Evolutionary conservation across 2,329 filamentous ascomycete species (phyloP).

Genomic region (Leptosphaerulina australis): DNA sequence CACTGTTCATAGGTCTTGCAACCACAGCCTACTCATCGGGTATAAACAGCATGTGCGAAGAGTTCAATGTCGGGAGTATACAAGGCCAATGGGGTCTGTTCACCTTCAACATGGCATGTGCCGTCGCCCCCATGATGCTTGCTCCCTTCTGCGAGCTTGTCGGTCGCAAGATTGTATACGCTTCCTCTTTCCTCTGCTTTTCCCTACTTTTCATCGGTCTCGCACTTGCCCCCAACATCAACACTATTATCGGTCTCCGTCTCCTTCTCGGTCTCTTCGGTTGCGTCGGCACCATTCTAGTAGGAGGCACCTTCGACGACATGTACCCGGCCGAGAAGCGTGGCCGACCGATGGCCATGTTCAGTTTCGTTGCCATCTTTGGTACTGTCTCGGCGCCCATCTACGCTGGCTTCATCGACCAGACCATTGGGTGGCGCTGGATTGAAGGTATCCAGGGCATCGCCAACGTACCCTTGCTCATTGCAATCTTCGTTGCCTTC

Average conservation of each 20-base stretch:
- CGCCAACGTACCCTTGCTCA: slow-evolving; percentile 57
- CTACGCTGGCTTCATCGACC: slow-evolving; percentile 61
- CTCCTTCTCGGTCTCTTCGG: slow-evolving; percentile 36
- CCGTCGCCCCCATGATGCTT: slow-evolving; percentile 35
- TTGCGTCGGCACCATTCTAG: slow-evolving; percentile 37
- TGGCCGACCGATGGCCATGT: slow-evolving; percentile 39
- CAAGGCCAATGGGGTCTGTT: slow-evolving; percentile 35
- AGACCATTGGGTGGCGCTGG: slow-evolving; percentile 61
- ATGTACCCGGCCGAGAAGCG: slow-evolving; percentile 38
- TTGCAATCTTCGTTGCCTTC: slow-evolving; percentile 31
- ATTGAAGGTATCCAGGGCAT: slow-evolving; percentile 60
- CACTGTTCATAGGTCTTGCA: slow-evolving; percentile 35
- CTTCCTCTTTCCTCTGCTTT: slow-evolving; percentile 33
- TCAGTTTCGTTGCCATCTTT: slow-evolving; percentile 37
- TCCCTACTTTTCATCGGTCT: slow-evolving; percentile 37
- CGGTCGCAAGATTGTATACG: slow-evolving; percentile 36
- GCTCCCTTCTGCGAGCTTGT: slow-evolving; percentile 37
- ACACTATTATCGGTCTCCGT: slow-evolving; percentile 36
- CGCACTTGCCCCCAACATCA: slow-evolving; percentile 31
- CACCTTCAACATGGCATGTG: slow-evolving; percentile 37
- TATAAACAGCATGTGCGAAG: slow-evolving; percentile 36
- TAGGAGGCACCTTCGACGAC: slow-evolving; percentile 37
- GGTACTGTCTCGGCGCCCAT: slow-evolving; percentile 61
- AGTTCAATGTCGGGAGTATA: slow-evolving; percentile 32
- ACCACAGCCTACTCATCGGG: slow-evolving; percentile 38